These are phyloP conservation scores for Wickerhamia fluorescens DNA, from an alignment of 805 yeast genomes.

Conservation along the genomic window DNA sequence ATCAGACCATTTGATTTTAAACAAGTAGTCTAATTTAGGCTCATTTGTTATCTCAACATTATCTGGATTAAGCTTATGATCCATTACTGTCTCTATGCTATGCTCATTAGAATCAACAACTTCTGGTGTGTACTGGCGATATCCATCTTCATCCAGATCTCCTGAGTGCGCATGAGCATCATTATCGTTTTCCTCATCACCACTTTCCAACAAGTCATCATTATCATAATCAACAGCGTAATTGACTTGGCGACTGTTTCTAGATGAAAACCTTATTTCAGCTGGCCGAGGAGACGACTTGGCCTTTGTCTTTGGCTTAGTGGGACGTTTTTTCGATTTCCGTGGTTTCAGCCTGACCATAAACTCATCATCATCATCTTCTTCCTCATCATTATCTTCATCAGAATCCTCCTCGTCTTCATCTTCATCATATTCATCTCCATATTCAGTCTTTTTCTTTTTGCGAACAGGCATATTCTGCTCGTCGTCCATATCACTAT, in stretches of 20 bases:
- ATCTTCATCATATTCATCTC: constrained; percentile 12
- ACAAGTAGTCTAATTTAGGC: constrained; percentile 53
- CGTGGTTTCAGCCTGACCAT: constrained; percentile 19
- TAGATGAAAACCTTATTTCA: constrained; percentile 71
- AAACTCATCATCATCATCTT: constrained; percentile 14
- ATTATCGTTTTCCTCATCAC: constrained; percentile 17
- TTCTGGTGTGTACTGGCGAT: constrained; percentile 28
- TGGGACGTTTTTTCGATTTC: constrained; percentile 9
- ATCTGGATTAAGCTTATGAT: constrained; percentile 30
- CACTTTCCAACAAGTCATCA: constrained; percentile 47
- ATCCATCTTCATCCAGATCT: constrained; percentile 12
- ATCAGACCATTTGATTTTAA: constrained; percentile 77
- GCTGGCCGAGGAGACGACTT: constrained; percentile 12
- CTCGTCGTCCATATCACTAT: constrained; percentile 26
- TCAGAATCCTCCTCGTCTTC: constrained; percentile 10
- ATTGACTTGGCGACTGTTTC: constrained; percentile 63
- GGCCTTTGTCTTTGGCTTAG: constrained; percentile 3
- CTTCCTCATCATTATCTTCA: constrained; percentile 15
- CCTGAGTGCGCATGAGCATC: constrained; percentile 26
- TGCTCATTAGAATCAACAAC: constrained; percentile 27
- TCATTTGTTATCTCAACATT: constrained; percentile 37
- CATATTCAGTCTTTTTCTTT: constrained; percentile 7
- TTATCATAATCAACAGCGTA: constrained; percentile 67
- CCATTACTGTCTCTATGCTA: constrained; percentile 33
- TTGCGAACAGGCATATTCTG: constrained; percentile 12